A percentile compares a stretch with the other conserved stretches of the same genome.
Conservation (phyloP, 208 protist genomes). For the Herpetomonas tarakana region DNA sequence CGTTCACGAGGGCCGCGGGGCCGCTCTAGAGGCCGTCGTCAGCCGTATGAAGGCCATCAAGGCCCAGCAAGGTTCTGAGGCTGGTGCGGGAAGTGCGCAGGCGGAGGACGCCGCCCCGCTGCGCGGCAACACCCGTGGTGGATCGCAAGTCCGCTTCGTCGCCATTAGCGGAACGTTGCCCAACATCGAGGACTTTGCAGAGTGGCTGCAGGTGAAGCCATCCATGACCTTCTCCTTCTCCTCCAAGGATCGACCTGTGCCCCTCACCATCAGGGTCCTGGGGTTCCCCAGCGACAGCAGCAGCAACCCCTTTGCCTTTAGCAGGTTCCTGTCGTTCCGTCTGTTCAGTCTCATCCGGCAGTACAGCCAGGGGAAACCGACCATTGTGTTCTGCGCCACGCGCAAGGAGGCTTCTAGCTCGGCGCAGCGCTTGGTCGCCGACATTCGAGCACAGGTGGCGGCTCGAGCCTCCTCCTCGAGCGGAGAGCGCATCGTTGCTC, state of each 20-base stretch:
- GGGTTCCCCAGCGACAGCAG: conserved; percentile 60
- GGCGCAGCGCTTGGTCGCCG: conserved; percentile 54
- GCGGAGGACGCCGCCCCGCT: neutral
- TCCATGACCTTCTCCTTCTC: conserved; percentile 62
- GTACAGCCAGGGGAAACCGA: conserved; percentile 69
- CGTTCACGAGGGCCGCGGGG: conserved; percentile 88
- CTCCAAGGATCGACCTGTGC: conserved; percentile 70
- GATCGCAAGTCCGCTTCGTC: conserved; percentile 86
- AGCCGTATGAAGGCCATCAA: conserved; percentile 88
- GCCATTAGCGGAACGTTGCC: conserved; percentile 92
- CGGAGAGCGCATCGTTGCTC: neutral
- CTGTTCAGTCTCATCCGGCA: conserved; percentile 74
- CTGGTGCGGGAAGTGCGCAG: neutral
- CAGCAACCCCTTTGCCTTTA: conserved; percentile 87
- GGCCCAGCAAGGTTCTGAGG: conserved; percentile 1
- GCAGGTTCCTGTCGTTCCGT: conserved; percentile 89
- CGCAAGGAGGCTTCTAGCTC: conserved; percentile 69
- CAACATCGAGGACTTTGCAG: conserved; percentile 87
- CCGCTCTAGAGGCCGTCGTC: conserved; percentile 91
- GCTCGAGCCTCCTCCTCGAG: neutral
- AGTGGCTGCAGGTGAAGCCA: conserved; percentile 75
- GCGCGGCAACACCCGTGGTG: neutral
- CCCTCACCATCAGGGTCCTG: conserved; percentile 69
- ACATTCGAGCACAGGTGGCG: conserved; percentile 27
- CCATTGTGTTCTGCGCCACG: conserved; percentile 90